Percentiles rank a stretch among this genome's conserved stretches.
These are phyloP conservation scores for Plenodomus lindquistii DNA, from an alignment of 2,329 filamentous ascomycete species.

Conservation along the genomic window DNA sequence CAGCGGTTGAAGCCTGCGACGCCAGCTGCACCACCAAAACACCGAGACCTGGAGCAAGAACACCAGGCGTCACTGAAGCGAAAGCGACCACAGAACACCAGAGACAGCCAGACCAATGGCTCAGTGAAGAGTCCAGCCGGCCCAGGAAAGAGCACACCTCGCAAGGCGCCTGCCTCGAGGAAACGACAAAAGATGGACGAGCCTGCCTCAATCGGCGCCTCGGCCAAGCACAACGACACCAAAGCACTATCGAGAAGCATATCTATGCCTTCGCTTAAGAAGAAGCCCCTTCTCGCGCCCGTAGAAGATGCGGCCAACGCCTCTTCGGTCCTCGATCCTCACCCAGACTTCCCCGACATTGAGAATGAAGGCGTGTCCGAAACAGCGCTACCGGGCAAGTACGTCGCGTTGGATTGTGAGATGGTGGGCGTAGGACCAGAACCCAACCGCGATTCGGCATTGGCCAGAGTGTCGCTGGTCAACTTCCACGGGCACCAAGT, in stretches of 20 bases:
- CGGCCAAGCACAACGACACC: conserved; percentile 41
- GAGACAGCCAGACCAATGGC: conserved; percentile 20
- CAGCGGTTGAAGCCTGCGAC: conserved; percentile 53
- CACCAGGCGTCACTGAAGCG: conserved; percentile 37
- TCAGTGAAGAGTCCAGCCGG: conserved; percentile 38
- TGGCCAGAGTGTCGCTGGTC: conserved; percentile 87
- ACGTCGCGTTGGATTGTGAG: conserved; percentile 92
- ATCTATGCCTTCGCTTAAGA: conserved; percentile 39
- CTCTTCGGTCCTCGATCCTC: conserved; percentile 53
- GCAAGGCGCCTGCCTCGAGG: conserved; percentile 24
- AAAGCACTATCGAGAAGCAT: conserved; percentile 48
- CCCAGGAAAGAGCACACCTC: conserved; percentile 25
- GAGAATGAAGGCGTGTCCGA: conserved; percentile 51
- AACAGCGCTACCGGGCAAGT: conserved; percentile 78
- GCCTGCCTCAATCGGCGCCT: conserved; percentile 37
- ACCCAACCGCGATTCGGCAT: conserved; percentile 68
- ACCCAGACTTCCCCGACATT: conserved; percentile 46
- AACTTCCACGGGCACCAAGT: conserved; percentile 92
- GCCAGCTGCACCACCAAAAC: conserved; percentile 33
- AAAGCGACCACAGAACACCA: conserved; percentile 30
- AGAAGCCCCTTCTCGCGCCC: conserved; percentile 53
- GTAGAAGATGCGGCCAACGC: conserved; percentile 61
- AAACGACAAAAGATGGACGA: conserved; percentile 47
- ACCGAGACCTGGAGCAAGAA: conserved; percentile 27
- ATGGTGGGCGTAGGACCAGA: conserved; percentile 85